Conservation (phyloP, 768 basidiomycete species). For the Macrolepiota albuminosa region DNA sequence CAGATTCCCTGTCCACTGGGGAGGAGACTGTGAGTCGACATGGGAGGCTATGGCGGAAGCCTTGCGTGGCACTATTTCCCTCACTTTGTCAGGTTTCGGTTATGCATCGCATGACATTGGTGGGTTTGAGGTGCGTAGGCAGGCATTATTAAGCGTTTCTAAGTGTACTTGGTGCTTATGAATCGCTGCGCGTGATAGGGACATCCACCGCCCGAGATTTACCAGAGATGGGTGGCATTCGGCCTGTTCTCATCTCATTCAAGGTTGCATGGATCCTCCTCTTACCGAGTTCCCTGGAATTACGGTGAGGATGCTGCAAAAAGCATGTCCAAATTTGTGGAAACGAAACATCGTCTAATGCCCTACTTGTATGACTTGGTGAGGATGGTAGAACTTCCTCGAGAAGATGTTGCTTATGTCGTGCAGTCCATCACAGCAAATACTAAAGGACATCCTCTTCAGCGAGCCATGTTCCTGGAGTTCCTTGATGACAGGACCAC, state of each 20-base stretch:
- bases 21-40: constrained; percentile 73
- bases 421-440: constrained; percentile 48
- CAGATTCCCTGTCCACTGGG: constrained; percentile 54
- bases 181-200: constrained; percentile 33
- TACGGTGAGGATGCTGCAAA: constrained; percentile 68
- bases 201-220: constrained; percentile 62
- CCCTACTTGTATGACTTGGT: constrained; percentile 64
- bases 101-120: constrained; percentile 76
- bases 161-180: neutral
- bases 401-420: constrained; percentile 1
- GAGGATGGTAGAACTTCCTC: constrained; percentile 10
- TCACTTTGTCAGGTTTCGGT: constrained; percentile 65
- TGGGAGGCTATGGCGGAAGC: constrained; percentile 79
- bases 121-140: constrained; percentile 55
- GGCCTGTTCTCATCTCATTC: constrained; percentile 76
- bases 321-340: constrained; percentile 56
- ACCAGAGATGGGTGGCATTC: constrained; percentile 74
- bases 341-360: constrained; percentile 68
- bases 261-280: constrained; percentile 65
- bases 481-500: constrained; percentile 56
- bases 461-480: constrained; percentile 65
- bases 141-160: neutral
- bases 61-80: constrained; percentile 58
- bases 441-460: constrained; percentile 48
- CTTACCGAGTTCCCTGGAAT: constrained; percentile 76